Evolutionary conservation across 257 asterid species (phyloP).

Genomic region (Capsicum chinense): DNA sequence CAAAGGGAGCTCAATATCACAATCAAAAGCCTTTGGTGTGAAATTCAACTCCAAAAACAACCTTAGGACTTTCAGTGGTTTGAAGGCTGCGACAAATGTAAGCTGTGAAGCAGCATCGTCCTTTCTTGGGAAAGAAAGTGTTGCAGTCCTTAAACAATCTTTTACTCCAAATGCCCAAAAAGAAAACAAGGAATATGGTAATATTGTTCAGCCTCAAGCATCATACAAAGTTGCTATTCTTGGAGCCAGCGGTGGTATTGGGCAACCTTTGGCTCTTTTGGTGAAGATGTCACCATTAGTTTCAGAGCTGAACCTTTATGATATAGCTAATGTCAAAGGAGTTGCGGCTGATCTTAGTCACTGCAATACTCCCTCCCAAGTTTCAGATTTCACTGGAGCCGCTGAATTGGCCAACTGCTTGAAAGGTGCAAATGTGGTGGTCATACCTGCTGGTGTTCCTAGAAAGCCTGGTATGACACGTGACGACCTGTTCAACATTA

Average conservation of each 20-base stretch:
- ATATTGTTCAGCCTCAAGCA: conserved; percentile 67
- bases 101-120: conserved; percentile 48
- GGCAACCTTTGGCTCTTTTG: conserved; percentile 81
- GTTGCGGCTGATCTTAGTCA: conserved; percentile 91
- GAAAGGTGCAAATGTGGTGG: conserved; percentile 72
- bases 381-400: conserved; percentile 69
- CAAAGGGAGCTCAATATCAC: conserved; percentile 43
- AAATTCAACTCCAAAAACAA: conserved; percentile 49
- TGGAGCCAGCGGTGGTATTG: conserved; percentile 88
- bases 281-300: conserved; percentile 92
- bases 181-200: conserved; percentile 41
- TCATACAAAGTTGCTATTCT: conserved; percentile 84
- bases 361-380: conserved; percentile 85
- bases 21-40: conserved; percentile 51
- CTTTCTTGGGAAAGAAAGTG: conserved; percentile 55
- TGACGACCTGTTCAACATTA: conserved; percentile 84
- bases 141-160: conserved; percentile 42
- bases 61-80: conserved; percentile 57
- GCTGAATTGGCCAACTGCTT: conserved; percentile 65
- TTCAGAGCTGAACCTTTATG: conserved; percentile 67
- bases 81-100: conserved; percentile 48
- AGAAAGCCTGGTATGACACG: conserved; percentile 94
- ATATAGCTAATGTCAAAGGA: conserved; percentile 83
- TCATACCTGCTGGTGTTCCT: conserved; percentile 89
- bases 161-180: conserved; percentile 42